These are phyloP conservation scores for Aspergillus sclerotioniger DNA, from an alignment of 495 filamentous ascomycete species.

Conservation along the genomic window DNA sequence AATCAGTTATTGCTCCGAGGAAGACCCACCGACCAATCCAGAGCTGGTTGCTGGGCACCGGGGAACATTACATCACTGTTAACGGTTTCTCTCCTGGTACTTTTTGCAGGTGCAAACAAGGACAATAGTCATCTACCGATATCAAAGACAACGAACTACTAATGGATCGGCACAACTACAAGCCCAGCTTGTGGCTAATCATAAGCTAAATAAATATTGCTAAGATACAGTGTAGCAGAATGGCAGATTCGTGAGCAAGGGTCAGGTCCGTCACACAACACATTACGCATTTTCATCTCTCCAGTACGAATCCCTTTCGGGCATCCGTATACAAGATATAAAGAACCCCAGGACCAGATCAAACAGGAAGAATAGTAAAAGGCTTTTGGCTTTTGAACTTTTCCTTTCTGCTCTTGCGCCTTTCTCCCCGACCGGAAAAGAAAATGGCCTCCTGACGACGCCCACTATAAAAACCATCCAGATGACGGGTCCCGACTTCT, in stretches of 20 bases:
- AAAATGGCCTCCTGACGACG: conserved; percentile 1
- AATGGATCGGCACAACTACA: too few species aligned
- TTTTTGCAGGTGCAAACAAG: too few species aligned
- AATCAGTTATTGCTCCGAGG: too few species aligned
- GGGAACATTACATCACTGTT: too few species aligned
- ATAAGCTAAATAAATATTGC: conserved; percentile 49
- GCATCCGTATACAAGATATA: conserved; percentile 12
- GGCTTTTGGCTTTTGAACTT: conserved; percentile 10
- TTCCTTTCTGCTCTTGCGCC: neutral
- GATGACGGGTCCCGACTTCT: conserved; percentile 16
- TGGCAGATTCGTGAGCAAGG: conserved; percentile 42
- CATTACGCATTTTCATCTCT: conserved; percentile 25
- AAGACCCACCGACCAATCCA: too few species aligned
- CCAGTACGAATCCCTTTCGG: conserved; percentile 15
- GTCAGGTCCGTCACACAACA: conserved; percentile 23
- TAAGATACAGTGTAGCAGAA: conserved; percentile 49
- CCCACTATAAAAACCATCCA: conserved; percentile 15
- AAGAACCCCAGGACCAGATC: conserved; percentile 18
- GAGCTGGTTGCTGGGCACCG: too few species aligned
- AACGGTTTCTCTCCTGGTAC: too few species aligned
- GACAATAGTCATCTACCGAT: too few species aligned
- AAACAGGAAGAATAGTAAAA: conserved; percentile 23
- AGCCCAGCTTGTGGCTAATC: conserved; percentile 35
- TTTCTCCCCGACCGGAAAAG: neutral
- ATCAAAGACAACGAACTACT: too few species aligned